Evolutionary conservation across 2,329 filamentous ascomycete genomes (phyloP).

Genomic region (Calonectria naviculata): DNA sequence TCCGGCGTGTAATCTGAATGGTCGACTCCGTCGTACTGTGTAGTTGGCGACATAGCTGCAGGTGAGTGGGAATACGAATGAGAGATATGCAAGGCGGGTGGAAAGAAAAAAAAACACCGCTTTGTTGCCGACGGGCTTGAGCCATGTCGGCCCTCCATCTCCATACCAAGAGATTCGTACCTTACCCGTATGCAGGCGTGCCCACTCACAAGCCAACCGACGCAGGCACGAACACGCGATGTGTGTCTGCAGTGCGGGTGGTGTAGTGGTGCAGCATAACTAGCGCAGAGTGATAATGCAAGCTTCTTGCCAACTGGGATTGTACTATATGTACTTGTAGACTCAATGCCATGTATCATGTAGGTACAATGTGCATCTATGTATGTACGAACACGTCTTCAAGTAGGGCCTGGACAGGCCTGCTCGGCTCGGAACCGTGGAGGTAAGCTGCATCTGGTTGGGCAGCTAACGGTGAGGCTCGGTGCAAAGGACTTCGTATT

Average conservation of each 20-base stretch:
- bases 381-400: slow-evolving; percentile 6
- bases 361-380: not conserved
- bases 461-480: not conserved
- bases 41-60: slow-evolving; percentile 9
- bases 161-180: slow-evolving; percentile 12
- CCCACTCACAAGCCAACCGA: slow-evolving; percentile 6
- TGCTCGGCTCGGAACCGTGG: not conserved
- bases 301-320: not conserved
- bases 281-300: slow-evolving; percentile 18
- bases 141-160: not conserved
- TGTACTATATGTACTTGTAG: not conserved
- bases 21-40: not conserved
- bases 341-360: not conserved
- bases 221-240: slow-evolving; percentile 20
- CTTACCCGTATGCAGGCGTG: slow-evolving; percentile 15
- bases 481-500: slow-evolving; percentile 5
- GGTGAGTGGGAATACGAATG: slow-evolving; percentile 21
- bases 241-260: slow-evolving; percentile 6
- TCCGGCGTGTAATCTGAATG: slow-evolving; percentile 3
- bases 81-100: slow-evolving; percentile 7
- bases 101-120: not conserved
- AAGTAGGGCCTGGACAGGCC: not conserved
- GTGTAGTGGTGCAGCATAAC: slow-evolving; percentile 4
- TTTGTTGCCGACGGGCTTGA: slow-evolving; percentile 3
- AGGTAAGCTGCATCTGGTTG: not conserved